phyloP scores from a whole-genome alignment of 305 asterid species.

The Stenogyne calaminthoides region DNA sequence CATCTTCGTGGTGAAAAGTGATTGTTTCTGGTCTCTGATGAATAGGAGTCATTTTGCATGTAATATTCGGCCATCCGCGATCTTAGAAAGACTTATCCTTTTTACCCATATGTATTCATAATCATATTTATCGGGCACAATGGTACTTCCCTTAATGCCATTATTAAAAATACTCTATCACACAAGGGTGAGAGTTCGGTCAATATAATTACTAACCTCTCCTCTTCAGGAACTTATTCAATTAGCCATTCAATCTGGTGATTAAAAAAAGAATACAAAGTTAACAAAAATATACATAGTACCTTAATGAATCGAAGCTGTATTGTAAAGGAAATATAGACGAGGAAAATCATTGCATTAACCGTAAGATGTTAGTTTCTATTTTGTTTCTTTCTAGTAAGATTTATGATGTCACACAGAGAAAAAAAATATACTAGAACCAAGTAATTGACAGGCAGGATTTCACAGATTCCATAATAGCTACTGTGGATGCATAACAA shows the following conservation, averaged over 20 bases:
- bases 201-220: neutral
- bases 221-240: neutral
- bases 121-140: neutral
- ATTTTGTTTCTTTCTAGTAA: neutral
- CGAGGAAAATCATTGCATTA: neutral
- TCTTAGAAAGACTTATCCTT: neutral
- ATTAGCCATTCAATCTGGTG: neutral
- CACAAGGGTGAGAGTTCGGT: neutral
- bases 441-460: neutral
- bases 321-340: neutral
- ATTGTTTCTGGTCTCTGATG: neutral
- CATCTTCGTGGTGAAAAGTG: neutral
- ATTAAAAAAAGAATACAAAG: neutral
- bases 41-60: neutral
- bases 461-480: neutral
- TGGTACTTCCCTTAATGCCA: neutral
- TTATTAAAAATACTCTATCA: neutral
- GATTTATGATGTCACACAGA: neutral
- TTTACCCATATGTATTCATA: neutral
- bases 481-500: neutral
- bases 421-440: slow-evolving; percentile 12
- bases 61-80: neutral
- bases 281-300: neutral
- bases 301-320: neutral
- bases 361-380: neutral